Evolutionary conservation across 352 stramenopile genomes (phyloP).

Genomic region (Saprolegnia diclina): DNA sequence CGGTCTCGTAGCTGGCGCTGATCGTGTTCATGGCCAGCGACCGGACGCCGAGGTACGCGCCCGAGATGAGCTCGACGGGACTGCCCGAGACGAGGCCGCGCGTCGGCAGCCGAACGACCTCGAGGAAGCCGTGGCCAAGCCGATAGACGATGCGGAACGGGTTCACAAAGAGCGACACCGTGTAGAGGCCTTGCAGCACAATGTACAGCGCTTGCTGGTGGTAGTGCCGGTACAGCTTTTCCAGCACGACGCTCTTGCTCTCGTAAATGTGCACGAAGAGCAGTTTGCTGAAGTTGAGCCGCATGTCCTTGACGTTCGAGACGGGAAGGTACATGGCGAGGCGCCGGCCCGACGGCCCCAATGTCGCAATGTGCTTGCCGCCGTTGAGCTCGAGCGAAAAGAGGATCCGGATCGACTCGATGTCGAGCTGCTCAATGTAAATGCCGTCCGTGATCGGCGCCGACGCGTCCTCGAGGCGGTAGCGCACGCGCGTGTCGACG

Average conservation of each 20-base stretch:
- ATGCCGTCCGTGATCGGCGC: conserved; percentile 47
- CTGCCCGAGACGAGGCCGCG: conserved; percentile 74
- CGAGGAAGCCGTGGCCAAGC: conserved; percentile 70
- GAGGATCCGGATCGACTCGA: conserved; percentile 77
- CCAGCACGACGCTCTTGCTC: conserved; percentile 57
- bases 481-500: conserved; percentile 70
- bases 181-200: conserved; percentile 76
- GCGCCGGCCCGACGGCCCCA: conserved; percentile 62
- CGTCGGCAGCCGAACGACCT: conserved; percentile 71
- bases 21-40: conserved; percentile 86
- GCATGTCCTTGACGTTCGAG: conserved; percentile 86
- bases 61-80: conserved; percentile 76
- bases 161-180: conserved; percentile 83
- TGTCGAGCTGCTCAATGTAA: conserved; percentile 83
- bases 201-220: conserved; percentile 81
- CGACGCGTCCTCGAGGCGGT: conserved; percentile 32
- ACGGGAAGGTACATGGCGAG: conserved; percentile 81
- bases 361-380: conserved; percentile 74
- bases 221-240: conserved; percentile 75
- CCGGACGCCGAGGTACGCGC: conserved; percentile 74
- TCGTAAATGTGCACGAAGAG: conserved; percentile 83
- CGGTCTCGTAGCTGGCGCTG: conserved; percentile 84
- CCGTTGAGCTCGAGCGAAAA: conserved; percentile 85
- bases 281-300: conserved; percentile 74
- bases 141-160: conserved; percentile 84